phyloP scores from a whole-genome alignment of 2,329 filamentous ascomycete genomes.

The Cladosporium sp. region DNA sequence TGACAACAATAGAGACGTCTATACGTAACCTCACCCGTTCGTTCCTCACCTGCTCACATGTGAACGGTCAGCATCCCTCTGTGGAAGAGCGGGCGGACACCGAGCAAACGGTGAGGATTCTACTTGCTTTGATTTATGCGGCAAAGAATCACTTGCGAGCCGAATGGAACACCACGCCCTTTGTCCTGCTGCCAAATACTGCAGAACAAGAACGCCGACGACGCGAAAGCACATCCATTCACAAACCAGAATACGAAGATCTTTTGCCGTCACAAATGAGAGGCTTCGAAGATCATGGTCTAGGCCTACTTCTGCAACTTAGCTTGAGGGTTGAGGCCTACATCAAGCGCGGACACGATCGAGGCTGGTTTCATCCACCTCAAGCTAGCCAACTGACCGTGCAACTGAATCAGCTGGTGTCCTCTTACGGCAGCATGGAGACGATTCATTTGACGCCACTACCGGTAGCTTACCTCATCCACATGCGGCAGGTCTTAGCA shows the following conservation, averaged over 20 bases:
- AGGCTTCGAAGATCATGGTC: constrained; percentile 50
- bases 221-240: constrained; percentile 24
- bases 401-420: constrained; percentile 51
- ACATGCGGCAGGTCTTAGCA: constrained; percentile 58
- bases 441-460: constrained; percentile 59
- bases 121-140: constrained; percentile 57
- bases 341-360: constrained; percentile 49
- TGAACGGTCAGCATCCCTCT: constrained; percentile 25
- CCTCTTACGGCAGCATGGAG: constrained; percentile 58
- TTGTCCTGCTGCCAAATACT: constrained; percentile 19
- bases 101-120: constrained; percentile 52
- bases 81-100: constrained; percentile 48
- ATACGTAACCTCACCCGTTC: constrained; percentile 55
- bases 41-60: constrained; percentile 45
- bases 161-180: constrained; percentile 50
- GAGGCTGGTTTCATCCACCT: constrained; percentile 55
- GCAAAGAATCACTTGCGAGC: constrained; percentile 59
- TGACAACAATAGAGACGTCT: constrained; percentile 52
- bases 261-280: constrained; percentile 29
- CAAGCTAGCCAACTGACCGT: constrained; percentile 53
- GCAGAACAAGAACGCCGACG: constrained; percentile 20
- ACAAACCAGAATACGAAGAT: constrained; percentile 30
- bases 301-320: constrained; percentile 55
- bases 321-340: constrained; percentile 55
- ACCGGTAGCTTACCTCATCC: constrained; percentile 59